Evolutionary conservation across 2,329 filamentous ascomycete genomes (phyloP).

Genomic region (Trichoderma breve): DNA sequence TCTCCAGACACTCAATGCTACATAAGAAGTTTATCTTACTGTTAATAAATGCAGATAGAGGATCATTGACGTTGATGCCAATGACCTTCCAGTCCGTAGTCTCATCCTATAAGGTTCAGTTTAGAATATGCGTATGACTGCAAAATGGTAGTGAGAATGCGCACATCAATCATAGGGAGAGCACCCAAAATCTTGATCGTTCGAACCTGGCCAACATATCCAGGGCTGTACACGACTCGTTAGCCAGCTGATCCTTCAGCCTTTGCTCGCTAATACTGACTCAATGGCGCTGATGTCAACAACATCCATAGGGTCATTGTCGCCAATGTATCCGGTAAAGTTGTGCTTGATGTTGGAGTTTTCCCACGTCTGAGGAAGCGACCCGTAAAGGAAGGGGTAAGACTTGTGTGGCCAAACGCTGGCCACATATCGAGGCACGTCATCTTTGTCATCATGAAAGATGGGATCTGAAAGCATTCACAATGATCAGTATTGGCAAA

Average conservation of each 20-base stretch:
- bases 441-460: slow-evolving; percentile 41
- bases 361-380: slow-evolving; percentile 46
- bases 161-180: slow-evolving; percentile 40
- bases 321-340: slow-evolving; percentile 38
- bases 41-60: slow-evolving; percentile 35
- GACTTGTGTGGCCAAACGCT: slow-evolving; percentile 45
- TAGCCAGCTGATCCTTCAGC: neutral
- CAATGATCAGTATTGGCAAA: neutral
- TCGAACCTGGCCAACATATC: slow-evolving; percentile 40
- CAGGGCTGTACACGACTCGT: slow-evolving; percentile 22
- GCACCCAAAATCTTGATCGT: slow-evolving; percentile 43
- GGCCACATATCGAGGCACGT: slow-evolving; percentile 39
- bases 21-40: slow-evolving; percentile 26
- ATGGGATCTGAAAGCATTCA: slow-evolving; percentile 36
- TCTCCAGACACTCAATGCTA: no score
- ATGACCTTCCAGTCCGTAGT: slow-evolving; percentile 44
- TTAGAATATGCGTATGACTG: neutral
- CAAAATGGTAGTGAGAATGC: neutral
- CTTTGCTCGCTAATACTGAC: slow-evolving; percentile 18
- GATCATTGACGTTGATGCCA: slow-evolving; percentile 39
- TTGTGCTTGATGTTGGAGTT: slow-evolving; percentile 40
- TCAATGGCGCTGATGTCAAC: slow-evolving; percentile 39
- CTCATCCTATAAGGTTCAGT: slow-evolving; percentile 5
- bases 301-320: slow-evolving; percentile 44
- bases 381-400: slow-evolving; percentile 44